Evolutionary conservation across 352 stramenopile species (phyloP), one percentile per base, ranked within the genome.

Genomic region (Pythium phragmitis): DNA sequence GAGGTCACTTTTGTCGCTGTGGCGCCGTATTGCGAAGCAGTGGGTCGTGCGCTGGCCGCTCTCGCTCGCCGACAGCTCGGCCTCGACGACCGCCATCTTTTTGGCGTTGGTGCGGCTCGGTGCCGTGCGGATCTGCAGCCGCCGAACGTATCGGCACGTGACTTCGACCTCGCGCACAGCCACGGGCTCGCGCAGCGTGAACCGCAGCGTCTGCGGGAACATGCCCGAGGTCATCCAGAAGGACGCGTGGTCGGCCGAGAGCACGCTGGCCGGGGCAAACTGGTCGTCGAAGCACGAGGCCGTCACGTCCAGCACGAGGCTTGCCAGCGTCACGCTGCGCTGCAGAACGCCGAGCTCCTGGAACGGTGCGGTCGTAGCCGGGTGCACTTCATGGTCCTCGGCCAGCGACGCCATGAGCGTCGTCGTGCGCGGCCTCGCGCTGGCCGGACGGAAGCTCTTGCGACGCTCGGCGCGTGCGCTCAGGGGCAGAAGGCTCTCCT

Each of bases 171-270:
- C 68, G 9, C 56, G 62, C 16, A 94, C 70, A 5, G 69, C 71
- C 52, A 85, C 79, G 12, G 81, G 79, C 42, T 92, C 79, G 11
- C 79, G 74, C 47, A 94, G 55, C 12, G 80, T 70, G 43, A 94
- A 73, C 17, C 76, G 72, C 21, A 94, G 68, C 34, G 91, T 80
- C 59, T 92, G 85, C 13, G 83, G 85, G 58, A 80, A 92, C 70
- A 92, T 79, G 12, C 81, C 83, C 49, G 71, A 82, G 2, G 78
- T 86, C 48, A 94, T 76, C 85, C 85, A 94, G 54, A 84, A 82
- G 8, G 73, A 82, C 30, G 60, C 68, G 61, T 75, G 75, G 51
- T 84, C 78, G 57, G 70, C 80, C 36, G 65, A 75, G 19, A 91
- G 59, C 30, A 92, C 72, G 63, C 85, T 91, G 13, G 53, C 49